Evolutionary conservation across 2,329 filamentous ascomycete genomes (phyloP).

Genomic region (Lasiodiplodia hormozganensis): DNA sequence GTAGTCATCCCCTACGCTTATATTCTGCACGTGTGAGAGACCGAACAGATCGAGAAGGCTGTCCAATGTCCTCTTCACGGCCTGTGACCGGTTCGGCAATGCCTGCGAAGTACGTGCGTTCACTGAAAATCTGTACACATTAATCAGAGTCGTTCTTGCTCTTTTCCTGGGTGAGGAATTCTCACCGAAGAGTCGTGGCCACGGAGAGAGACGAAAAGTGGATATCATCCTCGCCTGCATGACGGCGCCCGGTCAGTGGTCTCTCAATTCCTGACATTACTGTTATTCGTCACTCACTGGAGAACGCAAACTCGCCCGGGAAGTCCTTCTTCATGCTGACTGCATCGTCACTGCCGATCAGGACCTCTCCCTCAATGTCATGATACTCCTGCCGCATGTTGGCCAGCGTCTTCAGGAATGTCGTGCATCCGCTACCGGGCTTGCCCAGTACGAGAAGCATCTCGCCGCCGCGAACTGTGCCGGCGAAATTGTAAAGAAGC

Average conservation of each 20-base stretch:
- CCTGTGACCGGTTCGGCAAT: background rate
- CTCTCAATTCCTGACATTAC: too few species aligned
- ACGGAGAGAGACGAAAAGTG: background rate
- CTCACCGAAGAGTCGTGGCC: background rate
- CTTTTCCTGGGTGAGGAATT: too few species aligned
- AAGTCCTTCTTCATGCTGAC: background rate
- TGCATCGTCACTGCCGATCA: background rate
- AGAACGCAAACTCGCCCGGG: background rate
- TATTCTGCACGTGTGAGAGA: background rate
- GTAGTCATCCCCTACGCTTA: background rate
- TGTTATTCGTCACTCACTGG: background rate
- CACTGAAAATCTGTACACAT: background rate
- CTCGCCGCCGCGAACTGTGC: slow-evolving; percentile 58
- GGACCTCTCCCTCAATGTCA: background rate
- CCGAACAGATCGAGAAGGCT: background rate
- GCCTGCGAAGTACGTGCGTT: background rate
- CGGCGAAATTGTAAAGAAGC: slow-evolving; percentile 51
- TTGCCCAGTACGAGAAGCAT: slow-evolving; percentile 55
- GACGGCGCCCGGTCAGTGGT: background rate
- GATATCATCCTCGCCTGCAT: background rate
- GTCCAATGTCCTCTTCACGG: background rate
- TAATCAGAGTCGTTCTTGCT: background rate
- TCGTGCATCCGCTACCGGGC: slow-evolving; percentile 67
- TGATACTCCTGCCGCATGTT: slow-evolving; percentile 11
- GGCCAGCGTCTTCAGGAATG: slow-evolving; percentile 67